Percentiles rank a stretch among this genome's conserved stretches.
These are phyloP conservation scores for Paragyromitra xinjiangensis DNA, from an alignment of 495 filamentous ascomycete species.

Conservation along the genomic window DNA sequence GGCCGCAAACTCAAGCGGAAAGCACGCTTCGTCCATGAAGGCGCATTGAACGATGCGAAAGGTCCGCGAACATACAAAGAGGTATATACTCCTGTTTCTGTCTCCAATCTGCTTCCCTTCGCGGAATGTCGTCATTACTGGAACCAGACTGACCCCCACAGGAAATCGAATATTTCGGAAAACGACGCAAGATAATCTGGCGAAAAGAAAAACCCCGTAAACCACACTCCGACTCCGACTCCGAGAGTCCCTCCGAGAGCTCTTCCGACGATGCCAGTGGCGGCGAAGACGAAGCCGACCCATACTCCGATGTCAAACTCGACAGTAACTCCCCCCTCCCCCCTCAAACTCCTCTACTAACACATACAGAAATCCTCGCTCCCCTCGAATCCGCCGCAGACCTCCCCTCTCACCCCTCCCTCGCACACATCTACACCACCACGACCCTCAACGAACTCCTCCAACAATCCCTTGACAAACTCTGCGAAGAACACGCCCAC, in stretches of 20 bases:
- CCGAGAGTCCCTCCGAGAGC: constrained; percentile 76
- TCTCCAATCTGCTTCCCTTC: constrained; percentile 15
- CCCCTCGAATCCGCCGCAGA: constrained; percentile 88
- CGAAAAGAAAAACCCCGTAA: constrained; percentile 72
- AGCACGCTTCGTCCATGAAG: constrained; percentile 79
- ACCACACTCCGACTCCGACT: constrained; percentile 86
- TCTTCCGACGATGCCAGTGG: constrained; percentile 74
- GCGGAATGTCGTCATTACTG: not conserved
- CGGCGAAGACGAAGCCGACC: constrained; percentile 78
- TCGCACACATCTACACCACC: constrained; percentile 83
- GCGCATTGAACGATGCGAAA: constrained; percentile 72
- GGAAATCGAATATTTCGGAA: constrained; percentile 85
- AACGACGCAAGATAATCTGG: constrained; percentile 81
- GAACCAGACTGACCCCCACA: constrained; percentile 56
- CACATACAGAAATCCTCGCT: constrained; percentile 75
- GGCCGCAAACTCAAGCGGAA: constrained; percentile 90
- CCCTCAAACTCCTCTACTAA: constrained; percentile 33
- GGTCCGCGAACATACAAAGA: constrained; percentile 84
- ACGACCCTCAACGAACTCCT: constrained; percentile 82
- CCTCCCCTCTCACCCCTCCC: constrained; percentile 80
- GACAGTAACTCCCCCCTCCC: constrained; percentile 68
- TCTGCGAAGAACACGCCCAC: constrained; percentile 56
- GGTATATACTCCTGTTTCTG: constrained; percentile 61
- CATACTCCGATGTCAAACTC: constrained; percentile 80
- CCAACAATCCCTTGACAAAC: constrained; percentile 66